phyloP scores from a whole-genome alignment of 1,139 yeast species.

The Wickerhamiella infanticola region DNA sequence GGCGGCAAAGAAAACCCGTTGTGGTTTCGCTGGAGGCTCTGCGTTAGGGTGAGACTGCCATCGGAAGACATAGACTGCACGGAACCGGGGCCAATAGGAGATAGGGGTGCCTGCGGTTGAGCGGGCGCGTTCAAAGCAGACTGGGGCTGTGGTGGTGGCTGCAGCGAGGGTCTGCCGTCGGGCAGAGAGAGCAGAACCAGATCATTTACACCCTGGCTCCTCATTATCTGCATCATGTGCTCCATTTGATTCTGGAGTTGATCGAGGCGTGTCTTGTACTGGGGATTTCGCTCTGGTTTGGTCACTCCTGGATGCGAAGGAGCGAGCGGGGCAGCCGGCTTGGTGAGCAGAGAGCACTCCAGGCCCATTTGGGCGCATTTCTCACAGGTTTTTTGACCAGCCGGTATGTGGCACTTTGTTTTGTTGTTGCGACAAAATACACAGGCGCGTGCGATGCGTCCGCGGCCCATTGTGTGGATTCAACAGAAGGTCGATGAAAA shows the following conservation, averaged over 20 bases:
- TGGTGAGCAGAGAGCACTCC: conserved; percentile 6
- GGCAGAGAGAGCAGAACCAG: neutral
- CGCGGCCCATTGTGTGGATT: conserved; percentile 5
- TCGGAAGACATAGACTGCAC: too few relatives aligned
- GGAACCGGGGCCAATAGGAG: too few relatives aligned
- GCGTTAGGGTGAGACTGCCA: neutral
- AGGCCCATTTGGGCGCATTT: conserved; percentile 9
- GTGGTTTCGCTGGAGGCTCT: neutral
- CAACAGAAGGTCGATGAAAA: too few relatives aligned
- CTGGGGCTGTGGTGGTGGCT: neutral
- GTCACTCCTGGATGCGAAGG: neutral
- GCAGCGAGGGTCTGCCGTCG: neutral
- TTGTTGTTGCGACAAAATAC: conserved; percentile 10
- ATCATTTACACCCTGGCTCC: neutral
- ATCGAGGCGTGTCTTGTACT: neutral
- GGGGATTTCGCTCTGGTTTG: neutral
- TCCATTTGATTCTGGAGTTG: neutral
- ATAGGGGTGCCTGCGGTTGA: too few relatives aligned
- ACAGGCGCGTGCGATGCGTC: conserved; percentile 13
- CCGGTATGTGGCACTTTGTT: conserved; percentile 9
- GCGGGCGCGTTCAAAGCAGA: neutral
- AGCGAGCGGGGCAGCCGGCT: neutral
- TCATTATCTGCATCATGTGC: neutral
- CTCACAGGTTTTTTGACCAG: conserved; percentile 8
- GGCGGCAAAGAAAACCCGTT: neutral